Conservation (phyloP, 169 alveolate species). For the Plasmodium adleri region DNA sequence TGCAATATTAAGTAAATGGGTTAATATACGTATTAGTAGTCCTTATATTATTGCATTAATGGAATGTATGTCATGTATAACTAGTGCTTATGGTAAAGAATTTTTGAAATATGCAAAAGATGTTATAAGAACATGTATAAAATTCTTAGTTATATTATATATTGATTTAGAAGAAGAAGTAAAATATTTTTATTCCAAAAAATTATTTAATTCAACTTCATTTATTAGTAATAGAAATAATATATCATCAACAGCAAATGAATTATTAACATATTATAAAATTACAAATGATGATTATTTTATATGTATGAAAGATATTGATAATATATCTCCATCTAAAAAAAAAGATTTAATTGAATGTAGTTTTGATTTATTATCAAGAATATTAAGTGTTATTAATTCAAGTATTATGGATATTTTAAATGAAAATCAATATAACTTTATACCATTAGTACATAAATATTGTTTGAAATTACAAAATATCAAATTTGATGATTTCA, state of each 20-base stretch:
- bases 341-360: slow-evolving; percentile 74
- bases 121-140: slow-evolving; percentile 75
- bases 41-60: slow-evolving; percentile 71
- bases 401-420: slow-evolving; percentile 49
- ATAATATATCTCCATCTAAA: slow-evolving; percentile 63
- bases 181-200: slow-evolving; percentile 59
- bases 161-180: slow-evolving; percentile 77
- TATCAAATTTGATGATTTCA: slow-evolving; percentile 46
- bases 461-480: slow-evolving; percentile 57
- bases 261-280: slow-evolving; percentile 59
- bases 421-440: slow-evolving; percentile 58
- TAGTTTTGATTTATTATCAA: slow-evolving; percentile 72
- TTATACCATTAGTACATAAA: slow-evolving; percentile 74
- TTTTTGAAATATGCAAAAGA: slow-evolving; percentile 72
- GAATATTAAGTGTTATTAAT: slow-evolving; percentile 74
- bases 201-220: slow-evolving; percentile 33
- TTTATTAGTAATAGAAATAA: slow-evolving; percentile 57
- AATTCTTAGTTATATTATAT: slow-evolving; percentile 62
- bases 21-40: slow-evolving; percentile 54
- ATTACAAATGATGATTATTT: slow-evolving; percentile 64
- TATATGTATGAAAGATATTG: slow-evolving; percentile 56
- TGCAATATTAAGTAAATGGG: slow-evolving; percentile 60
- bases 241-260: slow-evolving; percentile 67
- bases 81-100: slow-evolving; percentile 76
- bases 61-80: slow-evolving; percentile 77